Percentiles rank a stretch among this genome's conserved stretches.
These are phyloP conservation scores for Daldinia caldariorum DNA, from an alignment of 495 filamentous ascomycete genomes.

Conservation along the genomic window DNA sequence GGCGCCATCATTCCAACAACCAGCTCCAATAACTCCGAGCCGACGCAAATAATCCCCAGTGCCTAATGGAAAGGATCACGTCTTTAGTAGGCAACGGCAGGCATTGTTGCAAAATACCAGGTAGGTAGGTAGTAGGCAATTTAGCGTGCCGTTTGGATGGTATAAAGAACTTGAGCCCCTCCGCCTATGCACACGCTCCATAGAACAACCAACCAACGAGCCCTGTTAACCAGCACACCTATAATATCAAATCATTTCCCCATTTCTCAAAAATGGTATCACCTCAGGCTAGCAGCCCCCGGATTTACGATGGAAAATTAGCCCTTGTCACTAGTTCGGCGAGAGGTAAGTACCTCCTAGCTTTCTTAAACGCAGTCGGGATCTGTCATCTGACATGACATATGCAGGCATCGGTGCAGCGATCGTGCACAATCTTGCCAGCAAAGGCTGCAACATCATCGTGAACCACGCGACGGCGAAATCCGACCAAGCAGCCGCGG, in stretches of 20 bases:
- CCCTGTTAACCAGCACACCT: not conserved
- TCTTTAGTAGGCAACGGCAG: not conserved
- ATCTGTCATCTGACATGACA: not conserved
- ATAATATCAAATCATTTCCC: not conserved
- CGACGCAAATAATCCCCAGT: too few relatives aligned
- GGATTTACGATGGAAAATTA: not conserved
- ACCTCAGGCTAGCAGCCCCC: not conserved
- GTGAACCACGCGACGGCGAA: constrained; percentile 73
- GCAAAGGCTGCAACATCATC: constrained; percentile 74
- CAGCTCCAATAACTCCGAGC: not conserved
- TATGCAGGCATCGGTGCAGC: constrained; percentile 81
- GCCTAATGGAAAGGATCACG: too few relatives aligned
- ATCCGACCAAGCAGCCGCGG: constrained; percentile 41
- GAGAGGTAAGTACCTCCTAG: not conserved
- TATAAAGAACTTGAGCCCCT: not conserved
- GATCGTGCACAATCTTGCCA: constrained; percentile 80
- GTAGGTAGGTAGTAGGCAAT: not conserved
- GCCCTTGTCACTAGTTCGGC: constrained; percentile 1
- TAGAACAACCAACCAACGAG: not conserved
- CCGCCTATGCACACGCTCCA: not conserved
- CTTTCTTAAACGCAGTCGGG: not conserved
- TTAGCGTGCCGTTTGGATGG: not conserved
- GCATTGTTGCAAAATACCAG: not conserved
- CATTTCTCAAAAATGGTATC: not conserved
- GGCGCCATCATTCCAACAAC: not conserved